These are phyloP conservation scores for Amanita subjunquillea DNA, from an alignment of 768 basidiomycete genomes.

Conservation along the genomic window DNA sequence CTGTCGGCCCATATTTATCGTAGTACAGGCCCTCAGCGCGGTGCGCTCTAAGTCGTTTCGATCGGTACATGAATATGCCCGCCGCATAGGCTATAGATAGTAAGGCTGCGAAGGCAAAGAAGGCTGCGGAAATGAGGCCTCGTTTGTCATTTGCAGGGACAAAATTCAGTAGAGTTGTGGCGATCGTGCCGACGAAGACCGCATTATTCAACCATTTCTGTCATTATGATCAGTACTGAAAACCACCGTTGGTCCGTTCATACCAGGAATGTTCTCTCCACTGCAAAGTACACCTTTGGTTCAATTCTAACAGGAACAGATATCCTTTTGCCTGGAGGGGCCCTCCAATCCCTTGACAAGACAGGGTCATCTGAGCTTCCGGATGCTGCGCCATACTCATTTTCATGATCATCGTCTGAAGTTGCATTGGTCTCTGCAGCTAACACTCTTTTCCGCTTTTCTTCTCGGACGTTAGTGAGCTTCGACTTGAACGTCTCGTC, in stretches of 20 bases:
- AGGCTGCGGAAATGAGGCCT: conserved; percentile 77
- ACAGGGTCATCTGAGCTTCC: conserved; percentile 37
- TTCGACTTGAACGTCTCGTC: conserved; percentile 65
- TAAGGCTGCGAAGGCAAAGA: conserved; percentile 88
- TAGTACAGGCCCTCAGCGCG: conserved; percentile 79
- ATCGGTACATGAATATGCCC: conserved; percentile 70
- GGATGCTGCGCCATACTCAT: conserved; percentile 16
- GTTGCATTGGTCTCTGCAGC: conserved; percentile 22
- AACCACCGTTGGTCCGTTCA: conserved; percentile 21
- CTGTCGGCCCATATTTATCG: conserved; percentile 79
- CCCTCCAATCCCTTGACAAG: conserved; percentile 59
- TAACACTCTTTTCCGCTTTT: conserved; percentile 20
- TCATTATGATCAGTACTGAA: conserved; percentile 4
- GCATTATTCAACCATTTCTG: conserved; percentile 88
- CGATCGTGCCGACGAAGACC: conserved; percentile 82
- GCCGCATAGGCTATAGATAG: conserved; percentile 83
- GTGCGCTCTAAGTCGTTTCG: conserved; percentile 54
- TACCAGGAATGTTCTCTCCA: conserved; percentile 89
- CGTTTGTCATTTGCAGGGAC: conserved; percentile 55
- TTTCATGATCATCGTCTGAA: conserved; percentile 25
- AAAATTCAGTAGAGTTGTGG: conserved; percentile 86
- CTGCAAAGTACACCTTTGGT: conserved; percentile 97
- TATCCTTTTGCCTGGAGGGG: conserved; percentile 82
- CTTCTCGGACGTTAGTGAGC: conserved; percentile 16
- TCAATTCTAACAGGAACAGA: conserved; percentile 93